A percentile compares a stretch with the other conserved stretches of the same genome.
Conservation (phyloP, 331 rosid genomes). For the Cydonia oblonga region DNA sequence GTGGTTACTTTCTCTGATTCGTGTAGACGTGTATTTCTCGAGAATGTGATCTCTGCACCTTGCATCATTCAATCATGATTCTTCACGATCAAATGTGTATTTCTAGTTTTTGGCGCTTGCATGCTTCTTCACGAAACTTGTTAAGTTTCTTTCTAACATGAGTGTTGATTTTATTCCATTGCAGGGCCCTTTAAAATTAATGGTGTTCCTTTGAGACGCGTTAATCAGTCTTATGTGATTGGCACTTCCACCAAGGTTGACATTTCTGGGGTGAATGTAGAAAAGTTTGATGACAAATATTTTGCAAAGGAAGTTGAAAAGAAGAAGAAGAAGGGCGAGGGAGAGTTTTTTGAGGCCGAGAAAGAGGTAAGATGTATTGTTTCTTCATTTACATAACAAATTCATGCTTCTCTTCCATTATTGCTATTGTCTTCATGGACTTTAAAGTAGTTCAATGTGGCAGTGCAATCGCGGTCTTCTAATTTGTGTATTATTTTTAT, state of each 20-base stretch:
- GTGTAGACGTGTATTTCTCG: not conserved
- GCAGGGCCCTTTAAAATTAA: constrained; percentile 26
- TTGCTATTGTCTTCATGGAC: not conserved
- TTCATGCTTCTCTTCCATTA: too few relatives aligned
- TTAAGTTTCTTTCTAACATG: not conserved
- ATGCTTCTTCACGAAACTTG: not conserved
- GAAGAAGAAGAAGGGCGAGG: constrained; percentile 24
- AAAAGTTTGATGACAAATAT: constrained; percentile 21
- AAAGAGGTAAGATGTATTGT: constrained; percentile 12
- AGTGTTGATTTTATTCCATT: not conserved
- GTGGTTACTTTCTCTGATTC: not conserved
- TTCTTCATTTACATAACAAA: not conserved
- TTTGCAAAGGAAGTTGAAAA: constrained; percentile 10
- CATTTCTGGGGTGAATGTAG: constrained; percentile 15
- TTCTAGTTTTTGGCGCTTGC: not conserved
- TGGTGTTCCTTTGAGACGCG: constrained; percentile 25
- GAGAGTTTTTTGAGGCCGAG: constrained; percentile 24
- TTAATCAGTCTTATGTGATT: constrained; percentile 23
- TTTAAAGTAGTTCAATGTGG: not conserved
- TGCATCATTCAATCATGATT: not conserved
- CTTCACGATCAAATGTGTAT: too few relatives aligned
- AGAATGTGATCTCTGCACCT: not conserved
- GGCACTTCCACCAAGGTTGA: constrained; percentile 29
- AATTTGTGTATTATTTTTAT: not conserved
- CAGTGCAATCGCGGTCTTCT: not conserved